A percentile compares a stretch with the other conserved stretches of the same genome.
Evolutionary conservation across 1,284 basidiomycete species (phyloP).

Genomic region (Puccinia triticina): DNA sequence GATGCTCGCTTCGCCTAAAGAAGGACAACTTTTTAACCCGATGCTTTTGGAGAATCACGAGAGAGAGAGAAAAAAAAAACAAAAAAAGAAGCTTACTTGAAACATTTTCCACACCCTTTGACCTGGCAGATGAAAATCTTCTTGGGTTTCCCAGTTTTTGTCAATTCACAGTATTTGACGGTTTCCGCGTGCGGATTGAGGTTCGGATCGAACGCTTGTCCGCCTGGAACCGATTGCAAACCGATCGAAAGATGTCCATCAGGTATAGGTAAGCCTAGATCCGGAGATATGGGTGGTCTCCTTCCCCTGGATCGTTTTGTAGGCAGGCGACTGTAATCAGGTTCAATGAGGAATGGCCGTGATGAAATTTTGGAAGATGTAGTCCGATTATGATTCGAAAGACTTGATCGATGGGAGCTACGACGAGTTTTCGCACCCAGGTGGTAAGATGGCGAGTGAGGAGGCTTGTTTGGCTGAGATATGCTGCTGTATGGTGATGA

Average conservation of each 20-base stretch:
- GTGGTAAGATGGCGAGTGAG: constrained; percentile 27
- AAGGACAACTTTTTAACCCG: background rate
- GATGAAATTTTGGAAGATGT: constrained; percentile 25
- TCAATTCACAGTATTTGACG: constrained; percentile 53
- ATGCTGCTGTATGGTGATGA: constrained; percentile 5
- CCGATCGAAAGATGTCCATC: constrained; percentile 36
- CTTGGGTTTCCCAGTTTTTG: constrained; percentile 56
- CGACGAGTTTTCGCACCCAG: constrained; percentile 12
- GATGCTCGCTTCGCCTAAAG: constrained; percentile 68
- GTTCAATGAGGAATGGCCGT: constrained; percentile 34
- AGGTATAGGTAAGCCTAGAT: constrained; percentile 52
- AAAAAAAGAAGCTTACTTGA: constrained; percentile 36
- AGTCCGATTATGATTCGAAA: constrained; percentile 22
- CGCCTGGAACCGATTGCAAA: constrained; percentile 52
- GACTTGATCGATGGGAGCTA: constrained; percentile 22
- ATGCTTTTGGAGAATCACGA: background rate
- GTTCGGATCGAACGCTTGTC: constrained; percentile 52
- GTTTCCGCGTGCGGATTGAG: constrained; percentile 34
- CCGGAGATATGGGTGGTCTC: constrained; percentile 53
- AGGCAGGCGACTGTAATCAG: constrained; percentile 52
- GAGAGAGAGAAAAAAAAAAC: background rate
- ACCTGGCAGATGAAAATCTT: constrained; percentile 56
- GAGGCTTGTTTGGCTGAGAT: constrained; percentile 15
- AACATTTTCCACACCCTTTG: constrained; percentile 41
- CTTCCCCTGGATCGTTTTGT: constrained; percentile 57